Conservation (phyloP, 331 rosid genomes). For the Malus hybrid region DNA sequence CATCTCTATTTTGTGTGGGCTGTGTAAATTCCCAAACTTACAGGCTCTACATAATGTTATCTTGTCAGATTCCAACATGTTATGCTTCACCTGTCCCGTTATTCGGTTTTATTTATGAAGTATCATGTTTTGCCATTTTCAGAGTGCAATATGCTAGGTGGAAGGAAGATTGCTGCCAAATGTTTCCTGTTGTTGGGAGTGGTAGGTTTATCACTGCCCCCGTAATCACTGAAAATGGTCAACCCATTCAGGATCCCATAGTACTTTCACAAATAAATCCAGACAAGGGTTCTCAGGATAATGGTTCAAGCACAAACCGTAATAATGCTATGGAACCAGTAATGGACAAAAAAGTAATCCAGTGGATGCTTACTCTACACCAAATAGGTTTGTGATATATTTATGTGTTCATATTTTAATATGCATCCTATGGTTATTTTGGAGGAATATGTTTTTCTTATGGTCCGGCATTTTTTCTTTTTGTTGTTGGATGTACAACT, state of each 20-base stretch:
- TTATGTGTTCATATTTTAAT: neutral
- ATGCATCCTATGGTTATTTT: neutral
- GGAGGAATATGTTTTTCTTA: neutral
- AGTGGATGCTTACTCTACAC: slow-evolving; percentile 97
- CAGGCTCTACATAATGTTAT: neutral
- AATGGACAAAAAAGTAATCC: slow-evolving; percentile 64
- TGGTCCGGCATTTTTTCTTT: neutral
- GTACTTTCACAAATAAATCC: slow-evolving; percentile 60
- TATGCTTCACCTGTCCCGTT: neutral
- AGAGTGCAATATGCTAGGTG: slow-evolving; percentile 73
- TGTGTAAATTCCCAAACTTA: neutral
- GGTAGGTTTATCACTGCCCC: slow-evolving; percentile 93
- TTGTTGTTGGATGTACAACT: neutral
- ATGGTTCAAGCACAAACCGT: neutral
- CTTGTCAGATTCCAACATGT: neutral
- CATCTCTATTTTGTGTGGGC: neutral
- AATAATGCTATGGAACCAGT: slow-evolving; percentile 24
- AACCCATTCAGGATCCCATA: slow-evolving; percentile 72
- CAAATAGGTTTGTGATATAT: slow-evolving; percentile 71
- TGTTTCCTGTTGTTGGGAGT: slow-evolving; percentile 93
- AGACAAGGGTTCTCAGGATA: slow-evolving; percentile 5
- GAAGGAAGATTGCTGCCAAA: slow-evolving; percentile 80
- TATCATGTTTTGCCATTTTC: slow-evolving; percentile 22
- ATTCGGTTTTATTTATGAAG: neutral
- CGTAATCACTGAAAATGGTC: slow-evolving; percentile 76